A percentile compares a stretch with the other conserved stretches of the same genome.
Conservation (phyloP, 495 filamentous ascomycete genomes). For the Endocarpon pusillum region DNA sequence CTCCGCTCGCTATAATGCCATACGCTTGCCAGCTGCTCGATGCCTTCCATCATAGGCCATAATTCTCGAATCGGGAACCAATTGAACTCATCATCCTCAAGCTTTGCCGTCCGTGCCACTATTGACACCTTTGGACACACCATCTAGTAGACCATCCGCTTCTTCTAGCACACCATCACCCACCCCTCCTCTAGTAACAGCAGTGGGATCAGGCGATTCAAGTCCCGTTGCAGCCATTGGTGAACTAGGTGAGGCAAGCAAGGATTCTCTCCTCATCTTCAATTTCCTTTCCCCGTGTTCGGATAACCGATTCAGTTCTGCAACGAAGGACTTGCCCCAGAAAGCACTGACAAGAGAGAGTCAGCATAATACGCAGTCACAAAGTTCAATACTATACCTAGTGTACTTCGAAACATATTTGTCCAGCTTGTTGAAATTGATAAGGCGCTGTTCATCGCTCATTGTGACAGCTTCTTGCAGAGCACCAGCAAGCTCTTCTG, state of each 20-base stretch:
- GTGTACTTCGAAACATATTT: slow-evolving; percentile 95
- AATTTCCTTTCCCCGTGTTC: slow-evolving; percentile 27
- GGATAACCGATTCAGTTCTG: slow-evolving; percentile 60
- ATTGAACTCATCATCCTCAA: too few relatives aligned
- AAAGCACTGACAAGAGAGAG: slow-evolving; percentile 45
- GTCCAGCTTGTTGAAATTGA: slow-evolving; percentile 78
- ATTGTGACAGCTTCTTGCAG: slow-evolving; percentile 92
- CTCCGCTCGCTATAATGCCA: too few relatives aligned
- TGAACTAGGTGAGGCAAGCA: slow-evolving; percentile 4
- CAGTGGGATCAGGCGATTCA: background rate
- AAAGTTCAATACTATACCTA: slow-evolving; percentile 19
- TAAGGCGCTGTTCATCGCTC: slow-evolving; percentile 64
- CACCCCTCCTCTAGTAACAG: background rate
- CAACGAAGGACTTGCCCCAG: slow-evolving; percentile 93
- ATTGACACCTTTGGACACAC: too few relatives aligned
- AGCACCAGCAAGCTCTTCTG: slow-evolving; percentile 79
- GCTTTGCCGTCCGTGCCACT: too few relatives aligned
- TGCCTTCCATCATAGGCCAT: too few relatives aligned
- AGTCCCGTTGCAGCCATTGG: background rate
- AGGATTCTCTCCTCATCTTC: slow-evolving; percentile 19
- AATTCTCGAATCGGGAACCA: too few relatives aligned
- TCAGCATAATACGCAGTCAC: background rate
- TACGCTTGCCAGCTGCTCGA: too few relatives aligned
- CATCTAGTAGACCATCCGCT: too few relatives aligned
- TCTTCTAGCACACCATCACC: background rate